Percentiles rank a stretch among this genome's conserved stretches.
Conservation (phyloP, 129 eudicot species). For the Logfia minima region DNA sequence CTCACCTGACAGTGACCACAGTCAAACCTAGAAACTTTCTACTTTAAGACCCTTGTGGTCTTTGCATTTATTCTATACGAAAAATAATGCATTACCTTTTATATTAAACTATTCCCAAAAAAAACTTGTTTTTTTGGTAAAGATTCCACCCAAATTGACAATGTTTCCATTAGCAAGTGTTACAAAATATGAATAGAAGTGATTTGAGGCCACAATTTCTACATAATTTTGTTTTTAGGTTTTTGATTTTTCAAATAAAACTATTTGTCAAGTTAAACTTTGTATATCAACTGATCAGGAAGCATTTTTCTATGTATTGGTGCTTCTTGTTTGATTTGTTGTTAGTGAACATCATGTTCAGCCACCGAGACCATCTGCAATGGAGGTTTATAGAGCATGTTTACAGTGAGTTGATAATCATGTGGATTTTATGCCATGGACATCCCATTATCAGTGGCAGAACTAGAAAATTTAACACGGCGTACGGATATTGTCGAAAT, state of each 20-base stretch:
- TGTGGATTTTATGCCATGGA: no score
- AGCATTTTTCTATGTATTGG: slow-evolving; percentile 14
- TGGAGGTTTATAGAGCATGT: no score
- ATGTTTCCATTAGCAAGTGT: neutral
- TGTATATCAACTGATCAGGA: neutral
- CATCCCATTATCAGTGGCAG: no score
- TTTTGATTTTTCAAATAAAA: neutral
- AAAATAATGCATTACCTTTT: neutral
- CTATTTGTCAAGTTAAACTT: neutral
- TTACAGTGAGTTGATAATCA: no score
- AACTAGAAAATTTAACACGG: no score
- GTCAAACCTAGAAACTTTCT: slow-evolving; percentile 27
- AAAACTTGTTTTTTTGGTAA: neutral
- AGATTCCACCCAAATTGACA: neutral
- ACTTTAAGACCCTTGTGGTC: slow-evolving; percentile 11
- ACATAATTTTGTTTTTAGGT: neutral
- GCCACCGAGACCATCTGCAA: slow-evolving; percentile 2
- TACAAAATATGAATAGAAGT: neutral
- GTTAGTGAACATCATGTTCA: slow-evolving; percentile 30
- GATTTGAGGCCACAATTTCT: neutral
- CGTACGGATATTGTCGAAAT: no score
- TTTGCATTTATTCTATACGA: slow-evolving; percentile 1
- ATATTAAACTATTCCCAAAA: neutral
- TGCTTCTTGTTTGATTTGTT: slow-evolving; percentile 24
- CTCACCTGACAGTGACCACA: slow-evolving; percentile 29